Percentiles rank a stretch among this genome's conserved stretches.
These are phyloP conservation scores for Aspergillus cejpii DNA, from an alignment of 2,329 filamentous ascomycete species.

Conservation along the genomic window DNA sequence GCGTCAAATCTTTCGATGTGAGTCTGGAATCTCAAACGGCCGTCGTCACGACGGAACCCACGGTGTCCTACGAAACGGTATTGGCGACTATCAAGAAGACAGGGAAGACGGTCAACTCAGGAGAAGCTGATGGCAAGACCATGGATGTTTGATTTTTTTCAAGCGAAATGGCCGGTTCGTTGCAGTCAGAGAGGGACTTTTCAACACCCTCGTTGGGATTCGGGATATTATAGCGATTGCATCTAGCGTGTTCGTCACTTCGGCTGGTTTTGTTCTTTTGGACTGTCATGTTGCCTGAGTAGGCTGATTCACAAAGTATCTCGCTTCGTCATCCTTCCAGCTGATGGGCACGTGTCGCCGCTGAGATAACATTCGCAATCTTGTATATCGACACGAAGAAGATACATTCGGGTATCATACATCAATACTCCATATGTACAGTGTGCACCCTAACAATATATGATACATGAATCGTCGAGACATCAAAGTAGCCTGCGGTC, in stretches of 20 bases:
- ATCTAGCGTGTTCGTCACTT: not conserved
- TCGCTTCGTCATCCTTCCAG: too few relatives aligned
- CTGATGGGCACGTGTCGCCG: not conserved
- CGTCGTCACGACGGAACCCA: conserved; percentile 62
- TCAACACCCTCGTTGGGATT: not conserved
- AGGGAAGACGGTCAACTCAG: conserved; percentile 78
- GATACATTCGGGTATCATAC: conserved; percentile 22
- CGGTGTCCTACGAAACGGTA: conserved; percentile 70
- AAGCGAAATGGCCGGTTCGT: too few relatives aligned
- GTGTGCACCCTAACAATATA: not conserved
- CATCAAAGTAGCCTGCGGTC: not conserved
- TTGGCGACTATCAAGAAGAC: conserved; percentile 89
- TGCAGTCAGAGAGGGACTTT: too few relatives aligned
- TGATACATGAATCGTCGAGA: not conserved
- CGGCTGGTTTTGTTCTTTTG: not conserved
- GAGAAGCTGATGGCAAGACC: conserved; percentile 40
- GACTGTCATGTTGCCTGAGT: not conserved
- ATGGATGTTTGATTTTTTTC: conserved; percentile 31
- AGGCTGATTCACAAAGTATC: too few relatives aligned
- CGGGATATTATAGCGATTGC: not conserved
- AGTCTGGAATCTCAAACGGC: conserved; percentile 81
- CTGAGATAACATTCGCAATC: conserved; percentile 1
- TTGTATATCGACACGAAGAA: conserved; percentile 10
- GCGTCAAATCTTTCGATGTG: conserved; percentile 79
- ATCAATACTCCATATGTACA: not conserved